A percentile compares a stretch with the other conserved stretches of the same genome.
Conservation (phyloP, 371 early-diverging fungal genomes). For the Mortierella sp. region DNA sequence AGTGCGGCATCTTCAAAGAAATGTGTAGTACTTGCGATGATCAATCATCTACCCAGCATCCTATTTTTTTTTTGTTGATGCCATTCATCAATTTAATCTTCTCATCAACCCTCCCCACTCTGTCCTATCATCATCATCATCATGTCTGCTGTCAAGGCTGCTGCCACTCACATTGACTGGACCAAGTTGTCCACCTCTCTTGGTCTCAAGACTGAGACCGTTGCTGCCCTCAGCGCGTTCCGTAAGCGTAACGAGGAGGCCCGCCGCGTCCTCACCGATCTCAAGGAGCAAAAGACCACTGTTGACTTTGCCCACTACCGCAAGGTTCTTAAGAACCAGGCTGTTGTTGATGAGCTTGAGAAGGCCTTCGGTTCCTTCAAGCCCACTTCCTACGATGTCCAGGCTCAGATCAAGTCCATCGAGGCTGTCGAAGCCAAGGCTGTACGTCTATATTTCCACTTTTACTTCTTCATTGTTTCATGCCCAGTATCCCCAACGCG, state of each 20-base stretch:
- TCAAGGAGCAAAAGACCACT: slow-evolving; percentile 84
- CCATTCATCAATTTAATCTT: background rate
- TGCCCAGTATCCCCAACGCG: background rate
- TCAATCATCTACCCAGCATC: background rate
- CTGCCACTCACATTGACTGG: slow-evolving; percentile 88
- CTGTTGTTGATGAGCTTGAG: slow-evolving; percentile 91
- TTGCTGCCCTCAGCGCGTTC: slow-evolving; percentile 88
- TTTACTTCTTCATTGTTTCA: background rate
- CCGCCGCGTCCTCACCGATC: slow-evolving; percentile 82
- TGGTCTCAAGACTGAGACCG: slow-evolving; percentile 88
- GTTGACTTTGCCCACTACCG: slow-evolving; percentile 94
- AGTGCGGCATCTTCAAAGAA: background rate
- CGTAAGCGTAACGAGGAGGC: slow-evolving; percentile 96
- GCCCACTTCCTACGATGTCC: slow-evolving; percentile 87
- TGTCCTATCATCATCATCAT: slow-evolving; percentile 15
- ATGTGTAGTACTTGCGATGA: background rate
- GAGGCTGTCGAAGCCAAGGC: slow-evolving; percentile 91
- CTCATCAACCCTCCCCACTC: slow-evolving; percentile 12
- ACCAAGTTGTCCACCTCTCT: slow-evolving; percentile 86
- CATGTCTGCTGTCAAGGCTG: slow-evolving; percentile 70
- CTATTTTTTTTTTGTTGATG: background rate
- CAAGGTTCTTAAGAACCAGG: slow-evolving; percentile 88
- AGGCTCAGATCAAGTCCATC: slow-evolving; percentile 89
- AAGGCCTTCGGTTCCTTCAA: slow-evolving; percentile 85
- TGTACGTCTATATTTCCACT: slow-evolving; percentile 64